phyloP scores from a whole-genome alignment of 2,329 filamentous ascomycete species.

The Ascochyta clinopodiicola region DNA sequence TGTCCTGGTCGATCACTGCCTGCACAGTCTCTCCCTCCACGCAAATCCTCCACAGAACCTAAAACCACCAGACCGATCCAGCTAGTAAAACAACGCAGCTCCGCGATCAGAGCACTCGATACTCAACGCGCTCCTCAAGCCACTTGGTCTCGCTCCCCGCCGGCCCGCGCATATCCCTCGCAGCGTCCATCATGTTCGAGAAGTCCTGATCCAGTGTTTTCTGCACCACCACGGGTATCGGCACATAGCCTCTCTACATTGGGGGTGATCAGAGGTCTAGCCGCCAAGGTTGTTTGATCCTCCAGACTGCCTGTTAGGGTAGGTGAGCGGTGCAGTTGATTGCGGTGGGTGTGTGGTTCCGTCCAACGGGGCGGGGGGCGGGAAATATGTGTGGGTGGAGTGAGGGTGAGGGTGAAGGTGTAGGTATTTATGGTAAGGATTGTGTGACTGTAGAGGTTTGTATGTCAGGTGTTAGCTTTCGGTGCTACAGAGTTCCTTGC shows the following conservation, averaged over 20 bases:
- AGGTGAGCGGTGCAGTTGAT: conserved; percentile 3
- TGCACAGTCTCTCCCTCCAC: too few species aligned
- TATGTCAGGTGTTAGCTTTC: too few species aligned
- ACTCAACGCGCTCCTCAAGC: background rate
- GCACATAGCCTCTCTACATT: too few species aligned
- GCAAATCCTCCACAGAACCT: too few species aligned
- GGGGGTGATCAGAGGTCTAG: too few species aligned
- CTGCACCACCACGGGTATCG: too few species aligned
- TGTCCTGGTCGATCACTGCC: background rate
- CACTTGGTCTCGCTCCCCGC: background rate
- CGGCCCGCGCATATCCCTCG: too few species aligned
- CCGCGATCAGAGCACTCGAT: background rate
- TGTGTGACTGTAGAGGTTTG: background rate
- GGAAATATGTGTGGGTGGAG: background rate
- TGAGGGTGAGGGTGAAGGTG: background rate
- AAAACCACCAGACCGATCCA: too few species aligned
- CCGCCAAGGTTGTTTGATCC: too few species aligned
- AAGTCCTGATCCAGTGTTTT: too few species aligned
- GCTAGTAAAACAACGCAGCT: background rate
- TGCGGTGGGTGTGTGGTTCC: conserved; percentile 7
- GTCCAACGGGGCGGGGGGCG: background rate
- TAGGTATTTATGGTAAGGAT: background rate
- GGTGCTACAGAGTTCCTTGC: too few species aligned
- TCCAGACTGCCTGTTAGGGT: conserved; percentile 2
- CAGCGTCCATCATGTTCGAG: too few species aligned